Conservation (phyloP, 2,329 filamentous ascomycete genomes). For the Aspergillus unguis region DNA sequence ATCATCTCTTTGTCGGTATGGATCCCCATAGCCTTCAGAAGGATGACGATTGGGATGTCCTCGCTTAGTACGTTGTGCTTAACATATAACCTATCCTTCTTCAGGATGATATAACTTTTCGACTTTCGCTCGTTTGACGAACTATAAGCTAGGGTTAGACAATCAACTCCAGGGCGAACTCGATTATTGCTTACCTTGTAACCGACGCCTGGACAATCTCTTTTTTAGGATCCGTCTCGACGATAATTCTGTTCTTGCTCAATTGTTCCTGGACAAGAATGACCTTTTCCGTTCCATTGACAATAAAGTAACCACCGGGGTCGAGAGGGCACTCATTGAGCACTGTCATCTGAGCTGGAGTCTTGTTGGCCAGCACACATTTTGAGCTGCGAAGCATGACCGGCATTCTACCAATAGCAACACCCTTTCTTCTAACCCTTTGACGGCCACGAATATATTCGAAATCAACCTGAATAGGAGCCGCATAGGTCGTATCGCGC, state of each 20-base stretch:
- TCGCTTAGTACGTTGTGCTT: slow-evolving; percentile 92
- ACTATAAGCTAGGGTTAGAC: slow-evolving; percentile 49
- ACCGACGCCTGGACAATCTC: slow-evolving; percentile 92
- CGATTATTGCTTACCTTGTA: slow-evolving; percentile 53
- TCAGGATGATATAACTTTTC: slow-evolving; percentile 91
- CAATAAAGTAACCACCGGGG: slow-evolving; percentile 96
- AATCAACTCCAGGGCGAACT: not conserved
- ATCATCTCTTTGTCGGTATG: slow-evolving; percentile 94
- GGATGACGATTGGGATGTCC: slow-evolving; percentile 89
- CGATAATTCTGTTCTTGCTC: slow-evolving; percentile 98
- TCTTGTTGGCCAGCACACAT: slow-evolving; percentile 79
- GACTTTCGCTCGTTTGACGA: slow-evolving; percentile 97
- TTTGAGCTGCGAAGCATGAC: slow-evolving; percentile 97
- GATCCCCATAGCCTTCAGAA: slow-evolving; percentile 89
- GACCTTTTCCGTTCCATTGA: slow-evolving; percentile 96
- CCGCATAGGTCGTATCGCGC: slow-evolving; percentile 96
- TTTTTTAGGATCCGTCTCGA: slow-evolving; percentile 89
- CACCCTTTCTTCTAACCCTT: slow-evolving; percentile 67
- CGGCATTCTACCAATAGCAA: slow-evolving; percentile 84
- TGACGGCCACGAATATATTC: slow-evolving; percentile 81
- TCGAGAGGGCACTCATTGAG: slow-evolving; percentile 96
- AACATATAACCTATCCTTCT: slow-evolving; percentile 86
- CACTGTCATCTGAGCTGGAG: slow-evolving; percentile 80
- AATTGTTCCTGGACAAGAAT: slow-evolving; percentile 97
- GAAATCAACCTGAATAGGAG: slow-evolving; percentile 89